Conservation (phyloP, 2,329 filamentous ascomycete genomes). For the Sporothrix inflata region DNA sequence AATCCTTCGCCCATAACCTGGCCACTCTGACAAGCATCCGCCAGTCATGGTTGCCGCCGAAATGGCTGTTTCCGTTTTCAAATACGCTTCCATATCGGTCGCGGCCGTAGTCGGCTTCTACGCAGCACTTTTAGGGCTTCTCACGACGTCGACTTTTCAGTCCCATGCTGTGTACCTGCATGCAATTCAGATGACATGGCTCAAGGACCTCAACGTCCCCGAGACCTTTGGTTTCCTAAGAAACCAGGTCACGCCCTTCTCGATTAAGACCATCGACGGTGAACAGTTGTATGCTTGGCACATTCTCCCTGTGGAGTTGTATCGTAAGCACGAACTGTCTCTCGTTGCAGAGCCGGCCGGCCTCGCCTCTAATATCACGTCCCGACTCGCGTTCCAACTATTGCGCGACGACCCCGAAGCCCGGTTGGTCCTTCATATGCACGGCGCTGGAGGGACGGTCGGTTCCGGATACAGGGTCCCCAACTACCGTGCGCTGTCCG, state of each 20-base stretch:
- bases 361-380: conserved; percentile 41
- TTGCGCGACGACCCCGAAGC: conserved; percentile 51
- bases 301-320: conserved; percentile 69
- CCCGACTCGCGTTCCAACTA: conserved; percentile 47
- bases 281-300: conserved; percentile 76
- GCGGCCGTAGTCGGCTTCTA: conserved; percentile 19
- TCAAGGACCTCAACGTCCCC: conserved; percentile 64
- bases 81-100: conserved; percentile 5
- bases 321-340: conserved; percentile 59
- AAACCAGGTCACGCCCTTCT: conserved; percentile 74
- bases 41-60: conserved; percentile 3
- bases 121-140: conserved; percentile 18
- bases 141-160: conserved; percentile 15
- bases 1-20: neutral
- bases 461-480: conserved; percentile 58
- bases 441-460: conserved; percentile 60
- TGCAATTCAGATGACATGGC: conserved; percentile 57
- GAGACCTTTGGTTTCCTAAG: conserved; percentile 72
- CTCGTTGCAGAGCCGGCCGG: conserved; percentile 48
- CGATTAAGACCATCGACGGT: conserved; percentile 65
- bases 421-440: conserved; percentile 53
- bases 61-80: conserved; percentile 17
- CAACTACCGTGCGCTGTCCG: conserved; percentile 61
- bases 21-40: neutral
- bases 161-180: conserved; percentile 60